Base-by-base conservation (phyloP, 805 yeast genomes). In the Lipomyces orientalis region DNA sequence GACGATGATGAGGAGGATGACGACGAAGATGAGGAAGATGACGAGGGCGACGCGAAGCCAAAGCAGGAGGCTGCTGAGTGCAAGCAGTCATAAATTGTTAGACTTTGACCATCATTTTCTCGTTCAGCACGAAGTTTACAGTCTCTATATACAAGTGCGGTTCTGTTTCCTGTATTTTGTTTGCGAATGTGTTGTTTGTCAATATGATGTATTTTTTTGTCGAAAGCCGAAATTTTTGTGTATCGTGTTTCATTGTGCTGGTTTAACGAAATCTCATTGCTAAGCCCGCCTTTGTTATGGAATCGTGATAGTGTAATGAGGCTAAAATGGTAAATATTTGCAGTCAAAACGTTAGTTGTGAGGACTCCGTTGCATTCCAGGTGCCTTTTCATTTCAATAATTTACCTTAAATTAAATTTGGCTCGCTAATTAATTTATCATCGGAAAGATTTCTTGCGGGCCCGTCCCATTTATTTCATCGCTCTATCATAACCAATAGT, bases 41-140 rank as follows among this genome's bases (percentile, higher is more conserved):
- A 75, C 9, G 82, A 75, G 31, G 83, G 77, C 59, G 80, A 80
- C 43, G 85, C 68, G 62, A 73, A 82, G 71, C 71, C 71, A 16
- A 84, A 85, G 80, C 84, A 85, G 75, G 82, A 81, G 67, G 84
- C 87, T 25, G 84, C 86, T 55, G 89, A 86, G 79, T 87, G 90
- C 80, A 85, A 86, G 75, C 90, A 87, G 76, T 79, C 79, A 65
- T 80, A 73, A 67, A 9, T 33, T 2, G 19, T 43, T 43, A 43
- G 49, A 43, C n/a, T 43, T 35, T 43, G 16, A 14, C 22, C 22
- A 37, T 43, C 10, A 43, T 16, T 25, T 43, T 43, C 49, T 43
- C 49, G n/a, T 43, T 43, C 4, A 43, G n/a, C 6, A 43, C 3
- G 49, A 43, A 8, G 10, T 43, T 43, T 43, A 43, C 22, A 43